Evolutionary conservation across 305 asterid genomes (phyloP).

Genomic region (Fraxinus floribunda): DNA sequence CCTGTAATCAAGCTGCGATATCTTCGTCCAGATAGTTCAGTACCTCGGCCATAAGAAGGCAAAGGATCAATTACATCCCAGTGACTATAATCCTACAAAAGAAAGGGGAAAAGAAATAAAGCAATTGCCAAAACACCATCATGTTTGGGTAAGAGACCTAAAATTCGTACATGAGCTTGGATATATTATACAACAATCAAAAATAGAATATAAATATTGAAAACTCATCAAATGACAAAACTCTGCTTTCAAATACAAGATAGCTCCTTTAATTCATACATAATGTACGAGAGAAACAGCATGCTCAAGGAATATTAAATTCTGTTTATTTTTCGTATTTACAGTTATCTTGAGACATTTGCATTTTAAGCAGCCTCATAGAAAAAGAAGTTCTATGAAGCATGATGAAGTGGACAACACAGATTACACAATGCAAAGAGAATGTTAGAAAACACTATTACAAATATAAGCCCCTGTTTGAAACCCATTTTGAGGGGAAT

Average conservation of each 20-base stretch:
- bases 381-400: background rate
- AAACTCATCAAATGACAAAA: background rate
- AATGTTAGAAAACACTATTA: background rate
- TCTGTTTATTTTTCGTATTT: background rate
- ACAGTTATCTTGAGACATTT: background rate
- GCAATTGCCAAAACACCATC: background rate
- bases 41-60: conserved; percentile 92
- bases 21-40: conserved; percentile 71
- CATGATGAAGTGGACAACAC: background rate
- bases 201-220: background rate
- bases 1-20: conserved; percentile 86
- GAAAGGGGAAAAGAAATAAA: background rate
- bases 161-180: background rate
- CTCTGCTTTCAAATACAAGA: background rate
- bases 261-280: background rate
- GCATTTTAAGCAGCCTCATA: background rate
- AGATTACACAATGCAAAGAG: background rate
- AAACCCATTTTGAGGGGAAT: no score
- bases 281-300: background rate
- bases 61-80: conserved; percentile 87
- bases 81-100: conserved; percentile 58
- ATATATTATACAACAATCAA: background rate
- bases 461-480: background rate
- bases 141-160: background rate
- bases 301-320: background rate